Percentiles rank a stretch among this genome's conserved stretches.
Evolutionary conservation across 805 yeast species (phyloP).

Genomic region (Candida ortonii): DNA sequence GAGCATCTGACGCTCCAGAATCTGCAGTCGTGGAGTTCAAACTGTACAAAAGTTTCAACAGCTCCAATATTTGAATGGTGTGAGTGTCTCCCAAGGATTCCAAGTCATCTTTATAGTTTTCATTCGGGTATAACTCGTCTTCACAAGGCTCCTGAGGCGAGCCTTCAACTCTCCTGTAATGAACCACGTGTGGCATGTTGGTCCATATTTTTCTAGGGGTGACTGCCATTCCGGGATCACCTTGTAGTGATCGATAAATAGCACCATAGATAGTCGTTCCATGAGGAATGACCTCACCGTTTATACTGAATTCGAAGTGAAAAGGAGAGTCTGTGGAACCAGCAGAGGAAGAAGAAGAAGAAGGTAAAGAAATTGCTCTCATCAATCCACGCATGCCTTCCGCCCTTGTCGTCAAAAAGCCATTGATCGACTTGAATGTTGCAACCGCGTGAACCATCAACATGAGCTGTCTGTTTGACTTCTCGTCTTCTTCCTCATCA

Average conservation of each 20-base stretch:
- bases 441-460: constrained; percentile 60
- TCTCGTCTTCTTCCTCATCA: constrained; percentile 34
- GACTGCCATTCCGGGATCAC: constrained; percentile 36
- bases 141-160: constrained; percentile 26
- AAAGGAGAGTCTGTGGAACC: constrained; percentile 25
- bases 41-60: constrained; percentile 47
- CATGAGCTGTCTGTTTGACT: constrained; percentile 31
- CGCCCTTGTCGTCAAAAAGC: constrained; percentile 43
- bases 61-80: constrained; percentile 41
- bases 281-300: constrained; percentile 56
- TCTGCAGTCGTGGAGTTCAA: constrained; percentile 32
- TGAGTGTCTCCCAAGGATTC: constrained; percentile 32
- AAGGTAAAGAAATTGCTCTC: constrained; percentile 21
- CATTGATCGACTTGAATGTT: constrained; percentile 50
- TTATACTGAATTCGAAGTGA: constrained; percentile 54
- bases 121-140: constrained; percentile 31
- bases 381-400: constrained; percentile 29
- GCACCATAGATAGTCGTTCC: constrained; percentile 79
- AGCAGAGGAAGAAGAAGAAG: constrained; percentile 3
- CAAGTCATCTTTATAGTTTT: constrained; percentile 26
- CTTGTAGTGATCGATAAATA: constrained; percentile 49
- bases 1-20: constrained; percentile 29
- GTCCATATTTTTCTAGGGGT: constrained; percentile 58
- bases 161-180: constrained; percentile 41
- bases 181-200: constrained; percentile 47